phyloP scores from a whole-genome alignment of 345 rosid species.

The Boechera retrofracta region DNA sequence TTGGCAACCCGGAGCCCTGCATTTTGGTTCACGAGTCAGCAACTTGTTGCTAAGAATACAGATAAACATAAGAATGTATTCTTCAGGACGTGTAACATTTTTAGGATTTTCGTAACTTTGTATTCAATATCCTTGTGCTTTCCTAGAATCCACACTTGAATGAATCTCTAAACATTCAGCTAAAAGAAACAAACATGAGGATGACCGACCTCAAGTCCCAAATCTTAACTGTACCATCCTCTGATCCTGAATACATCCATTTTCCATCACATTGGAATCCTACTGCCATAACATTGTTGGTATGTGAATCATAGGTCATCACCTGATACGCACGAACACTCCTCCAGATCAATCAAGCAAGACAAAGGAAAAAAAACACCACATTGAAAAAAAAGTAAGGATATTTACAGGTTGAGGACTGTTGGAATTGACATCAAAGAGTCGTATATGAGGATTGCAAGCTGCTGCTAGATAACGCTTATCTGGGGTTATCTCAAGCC shows the following conservation, averaged over 20 bases:
- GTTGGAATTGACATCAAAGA: conserved; percentile 81
- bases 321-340: conserved; percentile 51
- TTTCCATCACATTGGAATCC: conserved; percentile 98
- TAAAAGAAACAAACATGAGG: neutral
- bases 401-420: conserved; percentile 75
- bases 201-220: conserved; percentile 85
- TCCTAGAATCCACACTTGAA: neutral
- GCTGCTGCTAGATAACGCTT: conserved; percentile 86
- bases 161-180: neutral
- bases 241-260: conserved; percentile 99
- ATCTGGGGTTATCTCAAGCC: conserved; percentile 94
- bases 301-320: conserved; percentile 91
- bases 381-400: neutral
- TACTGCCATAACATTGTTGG: conserved; percentile 95
- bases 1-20: conserved; percentile 96
- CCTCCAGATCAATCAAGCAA: conserved; percentile 24
- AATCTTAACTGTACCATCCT: conserved; percentile 94
- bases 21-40: conserved; percentile 33
- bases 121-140: neutral
- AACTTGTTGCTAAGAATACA: neutral
- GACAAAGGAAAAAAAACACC: neutral
- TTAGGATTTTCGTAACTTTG: neutral
- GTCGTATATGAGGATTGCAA: conserved; percentile 89
- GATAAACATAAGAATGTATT: conserved; percentile 24
- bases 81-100: conserved; percentile 1